Evolutionary conservation across 352 stramenopile genomes (phyloP), one percentile per base, ranked within the genome.

Genomic region (Hyaloperonospora brassicae): DNA sequence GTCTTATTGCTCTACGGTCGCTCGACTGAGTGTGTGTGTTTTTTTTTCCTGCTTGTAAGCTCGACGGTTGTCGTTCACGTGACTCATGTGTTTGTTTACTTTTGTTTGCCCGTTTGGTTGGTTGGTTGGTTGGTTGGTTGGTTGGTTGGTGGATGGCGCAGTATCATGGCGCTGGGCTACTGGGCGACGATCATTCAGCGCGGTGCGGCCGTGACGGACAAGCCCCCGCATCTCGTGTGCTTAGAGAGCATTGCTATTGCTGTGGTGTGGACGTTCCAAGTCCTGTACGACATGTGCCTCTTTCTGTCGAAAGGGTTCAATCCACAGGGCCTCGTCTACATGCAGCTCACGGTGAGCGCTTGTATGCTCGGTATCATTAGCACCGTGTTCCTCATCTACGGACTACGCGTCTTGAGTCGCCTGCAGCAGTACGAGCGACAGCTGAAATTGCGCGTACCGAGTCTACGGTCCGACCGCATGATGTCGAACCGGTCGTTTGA

Each of bases 301-400:
- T 69, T 80, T 51, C 49, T 68, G 40, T 71, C 52, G 30, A 77
- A 80, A 35, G 70, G 70, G 30, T 80, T 77, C 40, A 70, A 65
- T 14, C 62, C 64, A 35, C 50, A 62, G 24, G 59, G 59, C 8
- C 61, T 76, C 24, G 49, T 70, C 25, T 68, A 70, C 59, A 62
- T 76, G 57, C 64, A 75, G 59, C 55, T 75, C 42, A 65, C 66
- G 8, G 64, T 69, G 22, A 72, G 66, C 47, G 63, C 70, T 12
- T 65, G 57, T 12, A 65, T 80, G 57, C 48, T 80, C 44, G 57
- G 59, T n/a, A 50, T 75, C 46, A 75, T 80, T 59, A 74, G 68
- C 51, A 66, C 55, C 0, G 55, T 70, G 10, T 77, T 76, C 47
- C 48, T 76, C 24, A 64, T 74, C 21, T 80, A 76, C 42, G 70